A percentile compares a stretch with the other conserved stretches of the same genome.
Evolutionary conservation across 1,139 yeast species (phyloP).

Genomic region (Kodamaea ohmeri): DNA sequence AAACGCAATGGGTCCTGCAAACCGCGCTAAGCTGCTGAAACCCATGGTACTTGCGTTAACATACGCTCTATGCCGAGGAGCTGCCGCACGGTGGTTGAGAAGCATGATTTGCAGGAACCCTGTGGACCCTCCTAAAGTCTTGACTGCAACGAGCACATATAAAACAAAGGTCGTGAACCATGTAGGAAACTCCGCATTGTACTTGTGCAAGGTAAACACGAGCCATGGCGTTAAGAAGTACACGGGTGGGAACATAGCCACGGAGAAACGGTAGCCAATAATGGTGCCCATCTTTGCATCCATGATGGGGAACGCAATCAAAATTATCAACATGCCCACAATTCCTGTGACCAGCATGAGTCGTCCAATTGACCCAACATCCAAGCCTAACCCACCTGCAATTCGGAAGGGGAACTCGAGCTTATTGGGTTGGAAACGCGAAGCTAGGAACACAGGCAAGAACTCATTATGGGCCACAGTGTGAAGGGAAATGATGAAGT

Average conservation of each 20-base stretch:
- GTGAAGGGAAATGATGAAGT: constrained; percentile 48
- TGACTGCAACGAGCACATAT: constrained; percentile 26
- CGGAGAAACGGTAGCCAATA: constrained; percentile 41
- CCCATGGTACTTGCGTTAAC: constrained; percentile 24
- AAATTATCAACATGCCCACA: constrained; percentile 50
- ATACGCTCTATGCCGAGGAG: constrained; percentile 24
- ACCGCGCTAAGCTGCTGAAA: constrained; percentile 23
- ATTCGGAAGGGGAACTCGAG: constrained; percentile 47
- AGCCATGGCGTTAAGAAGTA: constrained; percentile 51
- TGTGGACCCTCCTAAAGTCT: constrained; percentile 22
- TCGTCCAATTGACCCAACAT: constrained; percentile 42
- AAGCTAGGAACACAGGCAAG: constrained; percentile 57
- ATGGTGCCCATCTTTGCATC: constrained; percentile 51
- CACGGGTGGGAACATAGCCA: constrained; percentile 44
- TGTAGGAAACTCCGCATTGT: constrained; percentile 24
- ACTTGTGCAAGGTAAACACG: constrained; percentile 40
- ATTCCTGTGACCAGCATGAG: constrained; percentile 56
- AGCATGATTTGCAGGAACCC: constrained; percentile 23
- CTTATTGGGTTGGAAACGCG: constrained; percentile 33
- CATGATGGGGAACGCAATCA: constrained; percentile 52
- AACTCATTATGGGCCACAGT: constrained; percentile 57
- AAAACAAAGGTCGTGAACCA: constrained; percentile 24
- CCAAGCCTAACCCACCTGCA: constrained; percentile 49
- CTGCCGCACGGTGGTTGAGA: constrained; percentile 24
- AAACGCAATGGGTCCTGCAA: constrained; percentile 22